Conservation (phyloP, 257 asterid species). For the Scutellaria galericulata region DNA sequence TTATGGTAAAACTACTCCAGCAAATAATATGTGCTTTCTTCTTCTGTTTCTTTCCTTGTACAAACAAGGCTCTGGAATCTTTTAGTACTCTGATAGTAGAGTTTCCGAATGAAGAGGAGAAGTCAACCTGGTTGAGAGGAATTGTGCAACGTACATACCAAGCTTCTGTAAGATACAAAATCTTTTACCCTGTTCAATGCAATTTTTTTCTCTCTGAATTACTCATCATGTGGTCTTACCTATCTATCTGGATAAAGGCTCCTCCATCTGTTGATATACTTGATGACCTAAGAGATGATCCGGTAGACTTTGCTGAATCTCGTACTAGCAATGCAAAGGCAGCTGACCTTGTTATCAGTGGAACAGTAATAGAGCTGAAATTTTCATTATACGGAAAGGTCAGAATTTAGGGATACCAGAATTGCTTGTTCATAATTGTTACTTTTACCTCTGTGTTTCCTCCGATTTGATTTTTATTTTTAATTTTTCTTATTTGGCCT, state of each 20-base stretch:
- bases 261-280: constrained; percentile 81
- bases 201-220: constrained; percentile 31
- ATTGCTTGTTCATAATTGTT: constrained; percentile 24
- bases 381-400: constrained; percentile 93
- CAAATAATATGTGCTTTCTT: constrained; percentile 26
- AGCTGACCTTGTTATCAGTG: constrained; percentile 91
- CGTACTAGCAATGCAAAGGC: constrained; percentile 47
- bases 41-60: constrained; percentile 33
- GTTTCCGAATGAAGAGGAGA: constrained; percentile 78
- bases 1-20: constrained; percentile 15
- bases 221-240: constrained; percentile 27
- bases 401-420: constrained; percentile 29
- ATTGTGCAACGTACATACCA: constrained; percentile 89
- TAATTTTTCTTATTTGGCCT: constrained; percentile 16
- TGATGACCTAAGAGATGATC: constrained; percentile 64
- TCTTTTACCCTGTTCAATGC: constrained; percentile 27
- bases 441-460: constrained; percentile 19
- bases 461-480: constrained; percentile 21
- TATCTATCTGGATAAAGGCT: constrained; percentile 64
- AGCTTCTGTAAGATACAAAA: constrained; percentile 85
- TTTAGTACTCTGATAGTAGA: constrained; percentile 81
- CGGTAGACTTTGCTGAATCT: constrained; percentile 53
- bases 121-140: constrained; percentile 80
- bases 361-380: constrained; percentile 78
- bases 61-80: constrained; percentile 87